phyloP scores from a whole-genome alignment of 176 grass and related monocot genomes.

The Avena insularis region DNA sequence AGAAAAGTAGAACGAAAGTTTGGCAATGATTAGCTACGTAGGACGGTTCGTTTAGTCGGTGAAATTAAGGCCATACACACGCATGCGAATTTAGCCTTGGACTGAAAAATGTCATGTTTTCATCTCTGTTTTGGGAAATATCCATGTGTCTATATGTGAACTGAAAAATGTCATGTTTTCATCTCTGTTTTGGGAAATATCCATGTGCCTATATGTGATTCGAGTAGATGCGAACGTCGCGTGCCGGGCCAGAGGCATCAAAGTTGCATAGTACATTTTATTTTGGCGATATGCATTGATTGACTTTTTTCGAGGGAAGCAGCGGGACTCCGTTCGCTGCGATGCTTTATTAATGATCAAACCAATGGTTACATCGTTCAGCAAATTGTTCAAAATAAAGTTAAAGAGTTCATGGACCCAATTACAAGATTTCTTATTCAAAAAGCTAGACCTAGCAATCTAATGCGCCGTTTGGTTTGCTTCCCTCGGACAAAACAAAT shows the following conservation, averaged over 20 bases:
- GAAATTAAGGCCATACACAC: background rate
- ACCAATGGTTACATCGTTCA: too few relatives aligned
- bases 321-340: too few relatives aligned
- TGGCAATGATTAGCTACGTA: background rate
- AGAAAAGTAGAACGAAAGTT: background rate
- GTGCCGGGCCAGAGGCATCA: background rate
- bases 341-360: too few relatives aligned
- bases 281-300: background rate
- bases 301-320: background rate
- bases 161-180: background rate
- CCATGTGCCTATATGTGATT: background rate
- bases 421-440: too few relatives aligned
- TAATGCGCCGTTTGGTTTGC: too few relatives aligned
- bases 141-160: background rate
- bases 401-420: too few relatives aligned
- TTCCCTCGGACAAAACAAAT: too few relatives aligned
- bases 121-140: background rate
- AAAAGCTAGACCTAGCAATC: too few relatives aligned
- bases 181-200: background rate
- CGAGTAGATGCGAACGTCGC: background rate
- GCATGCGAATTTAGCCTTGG: background rate
- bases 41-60: background rate
- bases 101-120: background rate
- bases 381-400: too few relatives aligned
- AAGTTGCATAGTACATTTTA: background rate